Evolutionary conservation across 345 rosid genomes (phyloP).

Genomic region (Xanthoceras sorbifolium): DNA sequence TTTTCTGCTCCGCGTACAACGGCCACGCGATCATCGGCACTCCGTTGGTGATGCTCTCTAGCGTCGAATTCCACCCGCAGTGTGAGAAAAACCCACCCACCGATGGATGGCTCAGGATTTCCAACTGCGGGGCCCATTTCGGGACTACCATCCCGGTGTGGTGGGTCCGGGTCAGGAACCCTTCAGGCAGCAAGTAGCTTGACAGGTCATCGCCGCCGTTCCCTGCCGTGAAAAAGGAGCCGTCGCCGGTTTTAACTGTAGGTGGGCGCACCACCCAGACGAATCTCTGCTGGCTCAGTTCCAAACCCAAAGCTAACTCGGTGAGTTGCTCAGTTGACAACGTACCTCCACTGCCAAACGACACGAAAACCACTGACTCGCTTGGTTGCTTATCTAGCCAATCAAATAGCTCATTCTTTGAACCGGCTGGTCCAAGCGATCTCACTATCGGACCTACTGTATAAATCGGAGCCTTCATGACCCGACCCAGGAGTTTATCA

Average conservation of each 20-base stretch:
- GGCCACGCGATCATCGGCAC: conserved; percentile 67
- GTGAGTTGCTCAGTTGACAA: conserved; percentile 45
- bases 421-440: neutral
- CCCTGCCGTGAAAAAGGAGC: conserved; percentile 27
- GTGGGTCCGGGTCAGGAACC: conserved; percentile 45
- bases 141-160: conserved; percentile 45
- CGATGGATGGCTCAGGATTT: conserved; percentile 53
- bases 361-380: conserved; percentile 53
- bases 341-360: conserved; percentile 73
- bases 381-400: conserved; percentile 58
- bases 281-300: conserved; percentile 37
- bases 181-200: conserved; percentile 47
- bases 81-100: conserved; percentile 70
- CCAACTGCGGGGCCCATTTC: conserved; percentile 63
- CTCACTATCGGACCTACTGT: conserved; percentile 52
- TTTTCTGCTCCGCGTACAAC: conserved; percentile 49
- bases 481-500: conserved; percentile 14
- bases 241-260: conserved; percentile 12
- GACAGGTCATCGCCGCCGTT: neutral
- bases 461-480: conserved; percentile 39
- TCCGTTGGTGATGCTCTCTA: conserved; percentile 53
- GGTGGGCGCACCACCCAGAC: conserved; percentile 52
- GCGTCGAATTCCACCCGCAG: conserved; percentile 76
- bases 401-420: conserved; percentile 6
- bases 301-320: conserved; percentile 47